A percentile compares a stretch with the other conserved stretches of the same genome.
phyloP scores from a whole-genome alignment of 176 grass and related monocot genomes.

The Pontederia paniculata region DNA sequence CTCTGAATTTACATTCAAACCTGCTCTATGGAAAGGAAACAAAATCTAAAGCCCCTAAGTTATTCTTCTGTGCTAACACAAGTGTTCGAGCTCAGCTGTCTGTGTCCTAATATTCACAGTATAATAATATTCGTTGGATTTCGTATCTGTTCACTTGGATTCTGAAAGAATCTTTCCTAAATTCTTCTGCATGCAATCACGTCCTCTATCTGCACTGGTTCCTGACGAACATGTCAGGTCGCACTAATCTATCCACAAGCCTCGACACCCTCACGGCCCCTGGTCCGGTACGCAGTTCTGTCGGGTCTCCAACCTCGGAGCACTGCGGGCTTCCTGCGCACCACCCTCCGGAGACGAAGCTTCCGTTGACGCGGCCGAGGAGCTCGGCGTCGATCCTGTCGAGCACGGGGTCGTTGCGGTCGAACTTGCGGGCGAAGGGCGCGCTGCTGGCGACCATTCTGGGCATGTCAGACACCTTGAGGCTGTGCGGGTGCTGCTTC shows the following conservation, averaged over 20 bases:
- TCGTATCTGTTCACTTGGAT: neutral
- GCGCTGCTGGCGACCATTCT: slow-evolving; percentile 9
- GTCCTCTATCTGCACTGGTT: slow-evolving; percentile 23
- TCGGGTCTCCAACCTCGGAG: slow-evolving; percentile 2
- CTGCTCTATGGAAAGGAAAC: too few species aligned
- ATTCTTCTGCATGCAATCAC: neutral
- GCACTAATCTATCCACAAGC: slow-evolving; percentile 4
- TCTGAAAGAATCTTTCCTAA: neutral
- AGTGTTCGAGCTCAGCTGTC: too few species aligned
- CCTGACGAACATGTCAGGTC: neutral
- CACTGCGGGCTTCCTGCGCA: neutral
- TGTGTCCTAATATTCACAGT: too few species aligned
- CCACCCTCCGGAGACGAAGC: slow-evolving; percentile 21
- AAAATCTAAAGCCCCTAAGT: too few species aligned
- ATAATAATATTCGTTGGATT: neutral
- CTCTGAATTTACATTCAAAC: too few species aligned
- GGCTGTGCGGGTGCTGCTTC: slow-evolving; percentile 15
- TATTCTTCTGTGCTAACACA: too few species aligned
- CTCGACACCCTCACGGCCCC: slow-evolving; percentile 4
- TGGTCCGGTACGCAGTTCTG: slow-evolving; percentile 6
- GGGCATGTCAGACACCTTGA: neutral
- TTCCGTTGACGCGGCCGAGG: neutral
- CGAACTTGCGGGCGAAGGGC: slow-evolving; percentile 25
- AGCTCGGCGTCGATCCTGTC: slow-evolving; percentile 17
- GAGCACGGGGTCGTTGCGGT: slow-evolving; percentile 1